Evolutionary conservation across 2,329 filamentous ascomycete genomes (phyloP).

Genomic region (Coleophoma eucalyptorum): DNA sequence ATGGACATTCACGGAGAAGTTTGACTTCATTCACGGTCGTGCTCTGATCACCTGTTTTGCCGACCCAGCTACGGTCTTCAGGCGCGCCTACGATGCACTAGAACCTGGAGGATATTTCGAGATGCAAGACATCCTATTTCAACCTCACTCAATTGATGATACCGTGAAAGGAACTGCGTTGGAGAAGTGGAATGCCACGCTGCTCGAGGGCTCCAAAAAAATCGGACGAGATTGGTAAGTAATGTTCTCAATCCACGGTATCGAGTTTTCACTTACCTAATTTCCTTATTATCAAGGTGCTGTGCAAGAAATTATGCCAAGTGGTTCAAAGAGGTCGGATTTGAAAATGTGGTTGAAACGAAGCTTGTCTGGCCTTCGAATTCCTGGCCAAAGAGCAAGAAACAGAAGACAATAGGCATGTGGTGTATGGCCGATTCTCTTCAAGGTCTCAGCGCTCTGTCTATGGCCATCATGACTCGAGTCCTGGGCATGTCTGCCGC

Average conservation of each 20-base stretch:
- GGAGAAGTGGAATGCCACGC: background rate
- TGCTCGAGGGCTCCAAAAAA: background rate
- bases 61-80: constrained; percentile 1
- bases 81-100: constrained; percentile 1
- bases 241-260: background rate
- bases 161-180: background rate
- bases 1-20: constrained; percentile 41
- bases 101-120: background rate
- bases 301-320: background rate
- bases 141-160: background rate
- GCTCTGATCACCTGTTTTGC: constrained; percentile 19
- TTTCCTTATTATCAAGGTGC: background rate
- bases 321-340: background rate
- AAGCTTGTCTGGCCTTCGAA: background rate
- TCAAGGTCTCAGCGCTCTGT: background rate
- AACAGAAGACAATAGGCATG: background rate
- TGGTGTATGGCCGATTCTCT: background rate
- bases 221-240: background rate
- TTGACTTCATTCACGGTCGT: constrained; percentile 45
- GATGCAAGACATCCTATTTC: background rate
- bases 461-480: background rate
- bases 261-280: background rate
- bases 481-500: background rate
- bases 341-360: background rate
- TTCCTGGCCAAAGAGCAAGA: background rate